Conservation (phyloP, 2,329 filamentous ascomycete species). For the Penicillium sp. region DNA sequence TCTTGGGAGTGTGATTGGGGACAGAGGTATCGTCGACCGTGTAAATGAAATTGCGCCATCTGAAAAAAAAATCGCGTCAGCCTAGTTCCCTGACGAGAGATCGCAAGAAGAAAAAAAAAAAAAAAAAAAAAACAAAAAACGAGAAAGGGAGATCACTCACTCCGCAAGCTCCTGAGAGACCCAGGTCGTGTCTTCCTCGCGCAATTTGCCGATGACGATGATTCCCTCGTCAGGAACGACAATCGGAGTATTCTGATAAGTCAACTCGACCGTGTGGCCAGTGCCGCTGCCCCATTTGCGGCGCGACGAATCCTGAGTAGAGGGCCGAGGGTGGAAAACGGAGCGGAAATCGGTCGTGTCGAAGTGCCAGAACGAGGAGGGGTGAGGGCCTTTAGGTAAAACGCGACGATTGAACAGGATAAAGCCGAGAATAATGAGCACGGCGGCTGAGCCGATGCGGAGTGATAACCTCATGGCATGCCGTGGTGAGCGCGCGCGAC, state of each 20-base stretch:
- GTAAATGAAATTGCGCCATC: slow-evolving; percentile 49
- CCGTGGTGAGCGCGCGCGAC: slow-evolving; percentile 7
- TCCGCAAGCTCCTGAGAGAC: slow-evolving; percentile 43
- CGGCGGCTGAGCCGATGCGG: slow-evolving; percentile 30
- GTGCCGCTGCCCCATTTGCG: slow-evolving; percentile 23
- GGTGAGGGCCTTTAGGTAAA: slow-evolving; percentile 12
- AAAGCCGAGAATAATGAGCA: slow-evolving; percentile 30
- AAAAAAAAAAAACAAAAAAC: not conserved
- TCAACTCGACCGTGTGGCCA: slow-evolving; percentile 12
- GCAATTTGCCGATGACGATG: slow-evolving; percentile 45
- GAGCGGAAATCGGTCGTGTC: slow-evolving; percentile 20
- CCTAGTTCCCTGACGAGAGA: not conserved
- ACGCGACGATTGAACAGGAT: slow-evolving; percentile 29
- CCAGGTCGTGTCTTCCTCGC: slow-evolving; percentile 48
- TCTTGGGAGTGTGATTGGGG: slow-evolving; percentile 33
- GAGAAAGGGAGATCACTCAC: slow-evolving; percentile 27
- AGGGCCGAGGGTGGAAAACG: slow-evolving; percentile 5
- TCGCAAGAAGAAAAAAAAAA: not conserved
- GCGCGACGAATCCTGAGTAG: slow-evolving; percentile 4
- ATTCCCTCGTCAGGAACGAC: slow-evolving; percentile 38
- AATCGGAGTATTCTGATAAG: slow-evolving; percentile 30
- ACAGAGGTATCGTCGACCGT: slow-evolving; percentile 38
- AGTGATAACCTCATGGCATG: slow-evolving; percentile 27
- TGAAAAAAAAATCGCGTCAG: slow-evolving; percentile 13
- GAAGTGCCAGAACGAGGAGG: slow-evolving; percentile 30